Base-by-base conservation (phyloP, 352 stramenopile genomes). In the Globisporangium nagaii region DNA sequence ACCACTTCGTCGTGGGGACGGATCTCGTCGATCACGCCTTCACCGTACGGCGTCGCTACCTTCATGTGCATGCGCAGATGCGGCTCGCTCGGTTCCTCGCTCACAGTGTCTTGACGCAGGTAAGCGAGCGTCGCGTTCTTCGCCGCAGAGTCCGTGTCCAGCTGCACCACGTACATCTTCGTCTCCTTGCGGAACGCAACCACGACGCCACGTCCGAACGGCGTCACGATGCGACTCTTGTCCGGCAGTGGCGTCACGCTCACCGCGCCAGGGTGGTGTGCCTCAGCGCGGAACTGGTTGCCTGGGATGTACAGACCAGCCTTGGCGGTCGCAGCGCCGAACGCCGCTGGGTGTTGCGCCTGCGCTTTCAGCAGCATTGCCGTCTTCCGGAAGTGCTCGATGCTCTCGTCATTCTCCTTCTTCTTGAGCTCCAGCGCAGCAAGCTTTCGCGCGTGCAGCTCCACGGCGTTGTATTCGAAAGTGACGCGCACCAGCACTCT, bases 141-240 rank as follows among this genome's bases (percentile, higher is more conserved):
- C 7, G 70, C 69, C 6, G 75, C 69, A 6, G 65, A 52, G 36
- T 84, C 66, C 12, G 74, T 75, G 53, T 89, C 79, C 34, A 94
- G 62, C 47, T 89, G 81, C 11, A 92, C 78, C 8, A 94, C 72
- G 55, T 92, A 94, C 67, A 92, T 85, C 56, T 86, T 90, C 27
- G 71, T 85, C 39, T 77, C 70, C 25, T 67, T 61, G 44, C 84
- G 84, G 60, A 87, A 94, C 9, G 73, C 71, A 10, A 94, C 63
- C 46, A 92, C 67, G 3, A 86, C 71, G 36, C 84, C 84, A 9
- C 72, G 75, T 45, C 84, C 84, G 49, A 90, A 93, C 5, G 80
- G 75, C 36, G 79, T 90, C 24, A 86, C 69, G 46, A 90, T 69
- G 34, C 82, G 82, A 22, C 68, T 81, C 55, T 90, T 91, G 57